Conservation (phyloP, 129 eudicot genomes). For the Silybum marianum region DNA sequence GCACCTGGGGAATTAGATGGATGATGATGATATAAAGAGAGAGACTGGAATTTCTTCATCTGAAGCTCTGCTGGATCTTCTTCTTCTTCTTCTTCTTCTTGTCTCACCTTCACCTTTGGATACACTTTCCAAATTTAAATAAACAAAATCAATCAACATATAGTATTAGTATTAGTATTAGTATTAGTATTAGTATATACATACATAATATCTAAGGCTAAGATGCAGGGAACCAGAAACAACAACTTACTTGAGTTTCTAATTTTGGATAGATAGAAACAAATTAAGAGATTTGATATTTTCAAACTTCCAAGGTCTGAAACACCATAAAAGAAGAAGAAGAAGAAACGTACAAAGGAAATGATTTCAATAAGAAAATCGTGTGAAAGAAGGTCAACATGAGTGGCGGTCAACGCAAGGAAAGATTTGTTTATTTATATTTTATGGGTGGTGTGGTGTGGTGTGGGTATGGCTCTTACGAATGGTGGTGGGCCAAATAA, state of each 20-base stretch:
- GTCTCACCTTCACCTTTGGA: slow-evolving; percentile 74
- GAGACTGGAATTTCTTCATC: slow-evolving; percentile 44
- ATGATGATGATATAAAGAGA: slow-evolving; percentile 21
- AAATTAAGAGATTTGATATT: not conserved
- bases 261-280: not conserved
- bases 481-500: slow-evolving; percentile 27
- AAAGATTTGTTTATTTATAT: not conserved
- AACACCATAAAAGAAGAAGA: not conserved
- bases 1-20: not conserved
- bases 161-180: too few relatives aligned
- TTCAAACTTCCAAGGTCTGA: not conserved
- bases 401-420: slow-evolving; percentile 20
- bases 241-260: slow-evolving; percentile 6
- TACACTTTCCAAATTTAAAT: slow-evolving; percentile 53
- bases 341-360: not conserved
- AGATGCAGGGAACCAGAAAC: not conserved
- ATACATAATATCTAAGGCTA: not conserved
- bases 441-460: too few relatives aligned
- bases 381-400: slow-evolving; percentile 19
- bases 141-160: not conserved
- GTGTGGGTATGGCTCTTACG: slow-evolving; percentile 12
- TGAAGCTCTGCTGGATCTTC: slow-evolving; percentile 29
- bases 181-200: too few relatives aligned
- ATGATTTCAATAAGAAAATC: slow-evolving; percentile 12
- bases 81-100: slow-evolving; percentile 44